These are phyloP conservation scores for Spirogloea muscicola DNA, from an alignment of 139 green algal species.

Conservation along the genomic window DNA sequence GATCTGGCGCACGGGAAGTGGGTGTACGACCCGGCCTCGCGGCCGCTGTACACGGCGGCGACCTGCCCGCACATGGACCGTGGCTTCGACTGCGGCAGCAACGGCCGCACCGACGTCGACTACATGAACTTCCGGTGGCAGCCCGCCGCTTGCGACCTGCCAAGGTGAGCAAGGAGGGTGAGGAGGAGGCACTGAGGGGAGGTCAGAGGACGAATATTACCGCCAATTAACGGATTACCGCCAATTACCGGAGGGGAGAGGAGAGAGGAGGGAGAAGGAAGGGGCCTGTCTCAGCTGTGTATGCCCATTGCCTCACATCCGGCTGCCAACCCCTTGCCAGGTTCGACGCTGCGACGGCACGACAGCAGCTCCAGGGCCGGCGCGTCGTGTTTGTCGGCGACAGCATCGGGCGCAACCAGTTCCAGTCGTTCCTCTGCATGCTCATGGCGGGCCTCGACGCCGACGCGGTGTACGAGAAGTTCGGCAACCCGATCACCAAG, in stretches of 20 bases:
- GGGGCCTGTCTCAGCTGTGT: too few relatives aligned
- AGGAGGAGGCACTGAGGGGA: too few relatives aligned
- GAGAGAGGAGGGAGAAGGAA: too few relatives aligned
- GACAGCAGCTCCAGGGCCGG: background rate
- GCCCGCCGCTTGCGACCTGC: too few relatives aligned
- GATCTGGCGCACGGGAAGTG: too few relatives aligned
- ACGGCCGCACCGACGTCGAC: background rate
- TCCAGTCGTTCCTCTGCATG: conserved; percentile 5
- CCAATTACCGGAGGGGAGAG: too few relatives aligned
- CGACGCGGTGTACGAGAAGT: background rate
- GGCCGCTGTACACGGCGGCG: too few relatives aligned
- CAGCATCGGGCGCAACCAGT: conserved; percentile 5
- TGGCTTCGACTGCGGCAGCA: background rate
- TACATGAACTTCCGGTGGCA: background rate
- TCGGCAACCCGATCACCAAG: background rate
- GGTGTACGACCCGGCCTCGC: too few relatives aligned
- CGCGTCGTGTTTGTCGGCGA: conserved; percentile 8
- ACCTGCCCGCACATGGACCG: background rate
- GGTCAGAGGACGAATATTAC: too few relatives aligned
- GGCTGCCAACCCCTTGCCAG: background rate
- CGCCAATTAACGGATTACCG: too few relatives aligned
- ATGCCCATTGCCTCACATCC: too few relatives aligned
- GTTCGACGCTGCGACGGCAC: background rate
- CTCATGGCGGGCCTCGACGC: background rate
- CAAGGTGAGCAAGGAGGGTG: too few relatives aligned